Base-by-base conservation (phyloP, 116 monocot genomes). In the Posidonia oceanica region DNA sequence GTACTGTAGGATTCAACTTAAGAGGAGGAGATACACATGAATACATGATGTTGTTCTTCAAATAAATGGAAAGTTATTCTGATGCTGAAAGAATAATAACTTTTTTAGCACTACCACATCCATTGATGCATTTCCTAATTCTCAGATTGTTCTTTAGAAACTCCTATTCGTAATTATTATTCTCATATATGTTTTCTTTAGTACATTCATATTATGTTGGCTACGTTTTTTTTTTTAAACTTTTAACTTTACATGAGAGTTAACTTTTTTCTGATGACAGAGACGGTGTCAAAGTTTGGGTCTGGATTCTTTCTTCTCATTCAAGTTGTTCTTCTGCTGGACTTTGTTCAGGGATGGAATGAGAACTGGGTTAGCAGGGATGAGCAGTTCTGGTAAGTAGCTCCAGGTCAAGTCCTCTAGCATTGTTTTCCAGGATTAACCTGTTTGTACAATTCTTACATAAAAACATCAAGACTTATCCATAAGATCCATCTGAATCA, bases 321-420 rank as follows among this genome's bases (percentile, higher is more conserved):
- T 70, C 96, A 96, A 83, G 88, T 91, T 72, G 64, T 96, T 64
- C 62, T 95, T 38, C 79, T 96, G 15, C 73, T 91, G 54, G 91
- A 96, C 74, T 96, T 96, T 58, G 75, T 75, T 59, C 86, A 91
- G 22, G 81, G 78, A 37, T 89, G 88, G 96, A 91, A 96, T 83
- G 91, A 96, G 63, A 79, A 86, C 39, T 96, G 91, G 91, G 88
- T 91, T 38, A 91, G 84, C 76, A 95, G 86, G 78, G 86, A 95
- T 73, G 91, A 91, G 72, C 86, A 83, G 69, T 91, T 86, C 81
- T 96, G 91, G 96, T 88, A n/a, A 14, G 77, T 76, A 15, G 36
- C 41, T 36, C 16, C 15, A 63, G 15, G 0, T 0, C 29, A 0
- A 29, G 29, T 29, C 29, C 29, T 39, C 16, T 37, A 5, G 36